A percentile compares a stretch with the other conserved stretches of the same genome.
These are phyloP conservation scores for Dryas alaskensis DNA, from an alignment of 306 rosid genomes.

Conservation along the genomic window DNA sequence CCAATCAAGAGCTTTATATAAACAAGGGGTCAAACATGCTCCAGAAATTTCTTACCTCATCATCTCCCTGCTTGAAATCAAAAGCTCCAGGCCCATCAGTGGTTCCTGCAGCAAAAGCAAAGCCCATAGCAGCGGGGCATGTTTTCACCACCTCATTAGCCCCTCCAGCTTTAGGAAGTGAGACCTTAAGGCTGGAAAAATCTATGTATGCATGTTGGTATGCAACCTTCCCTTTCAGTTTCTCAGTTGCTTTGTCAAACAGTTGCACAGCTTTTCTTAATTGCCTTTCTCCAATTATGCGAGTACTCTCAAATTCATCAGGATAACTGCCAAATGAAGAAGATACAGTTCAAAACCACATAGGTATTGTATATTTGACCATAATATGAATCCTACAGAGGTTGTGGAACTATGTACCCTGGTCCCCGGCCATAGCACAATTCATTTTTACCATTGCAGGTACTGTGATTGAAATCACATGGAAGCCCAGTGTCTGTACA, in stretches of 20 bases:
- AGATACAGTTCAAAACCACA: neutral
- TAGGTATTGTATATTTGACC: neutral
- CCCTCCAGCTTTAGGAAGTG: conserved; percentile 14
- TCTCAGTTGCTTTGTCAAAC: conserved; percentile 25
- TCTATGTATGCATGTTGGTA: conserved; percentile 19
- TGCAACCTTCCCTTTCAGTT: conserved; percentile 15
- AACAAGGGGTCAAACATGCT: conserved; percentile 11
- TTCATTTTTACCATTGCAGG: conserved; percentile 28
- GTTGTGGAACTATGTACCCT: conserved; percentile 16
- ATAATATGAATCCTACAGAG: neutral
- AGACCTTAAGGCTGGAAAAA: conserved; percentile 18
- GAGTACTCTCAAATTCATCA: conserved; percentile 31
- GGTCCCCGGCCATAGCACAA: conserved; percentile 30
- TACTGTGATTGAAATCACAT: conserved; percentile 30
- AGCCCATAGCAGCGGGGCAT: conserved; percentile 27
- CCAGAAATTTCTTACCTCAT: conserved; percentile 9
- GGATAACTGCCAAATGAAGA: conserved; percentile 25
- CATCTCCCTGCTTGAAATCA: conserved; percentile 35
- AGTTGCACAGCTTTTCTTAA: conserved; percentile 24
- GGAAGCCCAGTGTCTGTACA: conserved; percentile 27
- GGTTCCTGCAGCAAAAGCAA: conserved; percentile 34
- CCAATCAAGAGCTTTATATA: neutral
- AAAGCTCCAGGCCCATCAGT: conserved; percentile 35
- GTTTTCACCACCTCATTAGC: conserved; percentile 16
- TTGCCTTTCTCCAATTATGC: conserved; percentile 28